Evolutionary conservation across 768 basidiomycete genomes (phyloP).

Genomic region (Tricholomella constricta): DNA sequence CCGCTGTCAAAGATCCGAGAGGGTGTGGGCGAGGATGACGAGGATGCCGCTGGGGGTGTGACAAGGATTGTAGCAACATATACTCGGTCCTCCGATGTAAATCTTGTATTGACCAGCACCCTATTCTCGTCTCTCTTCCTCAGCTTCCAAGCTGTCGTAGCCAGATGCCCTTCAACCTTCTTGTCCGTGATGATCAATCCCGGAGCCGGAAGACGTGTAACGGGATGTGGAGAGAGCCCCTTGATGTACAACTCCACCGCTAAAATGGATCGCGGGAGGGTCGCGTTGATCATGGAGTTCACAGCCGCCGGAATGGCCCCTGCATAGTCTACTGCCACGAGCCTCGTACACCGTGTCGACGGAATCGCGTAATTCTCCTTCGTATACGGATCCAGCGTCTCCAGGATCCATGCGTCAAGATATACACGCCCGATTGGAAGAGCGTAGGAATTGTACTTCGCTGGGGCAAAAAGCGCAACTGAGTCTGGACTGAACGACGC

Average conservation of each 20-base stretch:
- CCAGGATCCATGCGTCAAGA: conserved; percentile 93
- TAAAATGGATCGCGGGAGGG: conserved; percentile 70
- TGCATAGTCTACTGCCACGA: conserved; percentile 84
- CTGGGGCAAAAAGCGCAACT: conserved; percentile 50
- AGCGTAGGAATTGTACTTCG: conserved; percentile 74
- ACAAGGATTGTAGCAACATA: conserved; percentile 58
- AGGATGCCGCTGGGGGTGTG: conserved; percentile 29
- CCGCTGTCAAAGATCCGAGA: conserved; percentile 5
- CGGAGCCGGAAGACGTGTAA: conserved; percentile 67
- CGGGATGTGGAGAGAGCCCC: conserved; percentile 61
- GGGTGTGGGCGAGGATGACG: conserved; percentile 11
- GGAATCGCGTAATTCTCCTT: conserved; percentile 94
- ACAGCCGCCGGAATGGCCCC: conserved; percentile 84
- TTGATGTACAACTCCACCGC: conserved; percentile 77
- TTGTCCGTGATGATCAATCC: conserved; percentile 61
- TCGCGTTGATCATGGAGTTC: conserved; percentile 83
- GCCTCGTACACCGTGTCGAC: conserved; percentile 83
- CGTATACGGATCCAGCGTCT: conserved; percentile 95
- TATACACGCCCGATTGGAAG: conserved; percentile 81
- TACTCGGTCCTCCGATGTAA: conserved; percentile 47
- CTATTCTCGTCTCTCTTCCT: conserved; percentile 60
- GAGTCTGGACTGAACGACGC: conserved; percentile 79
- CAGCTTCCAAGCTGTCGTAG: conserved; percentile 58
- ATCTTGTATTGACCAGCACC: conserved; percentile 56
- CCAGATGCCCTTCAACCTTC: conserved; percentile 46